phyloP scores from a whole-genome alignment of 2,329 filamentous ascomycete species.

The Tricladium varicosporioides region DNA sequence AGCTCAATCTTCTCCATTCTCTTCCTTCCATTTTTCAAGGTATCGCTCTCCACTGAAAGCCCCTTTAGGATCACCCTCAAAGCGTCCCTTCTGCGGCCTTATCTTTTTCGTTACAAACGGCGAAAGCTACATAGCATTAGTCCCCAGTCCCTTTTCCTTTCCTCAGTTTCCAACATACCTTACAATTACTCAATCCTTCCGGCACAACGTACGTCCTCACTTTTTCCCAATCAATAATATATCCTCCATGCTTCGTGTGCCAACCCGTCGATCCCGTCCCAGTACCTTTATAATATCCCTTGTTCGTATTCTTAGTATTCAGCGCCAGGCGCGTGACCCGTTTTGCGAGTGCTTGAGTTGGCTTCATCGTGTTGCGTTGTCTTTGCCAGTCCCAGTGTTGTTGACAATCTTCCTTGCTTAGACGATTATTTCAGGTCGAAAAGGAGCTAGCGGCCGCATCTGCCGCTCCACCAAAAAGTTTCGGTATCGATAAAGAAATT shows the following conservation, averaged over 20 bases:
- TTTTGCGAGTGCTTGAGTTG: conserved; percentile 65
- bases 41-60: conserved; percentile 62
- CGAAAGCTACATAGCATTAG: conserved; percentile 57
- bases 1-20: conserved; percentile 53
- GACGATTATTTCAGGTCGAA: background rate
- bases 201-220: conserved; percentile 90
- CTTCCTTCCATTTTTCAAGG: conserved; percentile 63
- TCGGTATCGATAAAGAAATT: conserved; percentile 18
- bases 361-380: conserved; percentile 50
- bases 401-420: background rate
- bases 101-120: conserved; percentile 72
- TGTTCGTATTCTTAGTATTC: conserved; percentile 89
- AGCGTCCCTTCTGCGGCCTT: conserved; percentile 50
- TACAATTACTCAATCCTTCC: conserved; percentile 63
- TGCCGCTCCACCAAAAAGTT: conserved; percentile 22
- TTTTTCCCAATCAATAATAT: conserved; percentile 79
- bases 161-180: conserved; percentile 49
- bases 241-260: conserved; percentile 81
- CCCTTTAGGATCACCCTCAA: conserved; percentile 50
- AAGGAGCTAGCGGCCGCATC: conserved; percentile 24
- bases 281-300: conserved; percentile 97
- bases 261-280: conserved; percentile 82
- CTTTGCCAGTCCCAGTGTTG: background rate
- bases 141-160: background rate
- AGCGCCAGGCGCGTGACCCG: conserved; percentile 73